These are phyloP conservation scores for Echria macrotheca DNA, from an alignment of 495 filamentous ascomycete species.

Conservation along the genomic window DNA sequence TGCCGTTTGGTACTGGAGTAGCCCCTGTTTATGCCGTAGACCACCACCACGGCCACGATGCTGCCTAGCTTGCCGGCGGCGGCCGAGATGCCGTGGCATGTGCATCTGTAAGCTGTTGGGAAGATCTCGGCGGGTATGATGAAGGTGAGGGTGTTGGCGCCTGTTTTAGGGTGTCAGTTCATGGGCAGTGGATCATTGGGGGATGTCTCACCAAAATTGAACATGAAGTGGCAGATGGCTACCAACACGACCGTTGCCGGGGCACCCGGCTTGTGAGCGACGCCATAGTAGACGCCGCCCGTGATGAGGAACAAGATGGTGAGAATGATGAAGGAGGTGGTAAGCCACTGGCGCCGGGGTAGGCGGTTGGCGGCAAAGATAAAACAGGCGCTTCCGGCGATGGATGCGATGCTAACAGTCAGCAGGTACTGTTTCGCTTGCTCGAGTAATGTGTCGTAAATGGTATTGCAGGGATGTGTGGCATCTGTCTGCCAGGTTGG, in stretches of 20 bases:
- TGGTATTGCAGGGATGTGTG: conserved; percentile 41
- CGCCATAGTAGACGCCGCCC: conserved; percentile 63
- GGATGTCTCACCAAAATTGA: conserved; percentile 80
- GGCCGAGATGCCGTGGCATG: conserved; percentile 81
- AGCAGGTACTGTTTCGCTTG: conserved; percentile 64
- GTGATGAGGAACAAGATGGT: conserved; percentile 71
- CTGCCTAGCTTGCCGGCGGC: conserved; percentile 80
- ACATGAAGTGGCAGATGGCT: conserved; percentile 75
- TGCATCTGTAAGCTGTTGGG: conserved; percentile 80
- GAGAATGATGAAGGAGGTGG: conserved; percentile 63
- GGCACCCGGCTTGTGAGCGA: conserved; percentile 28
- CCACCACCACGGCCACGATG: conserved; percentile 52
- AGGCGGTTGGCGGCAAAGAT: conserved; percentile 56
- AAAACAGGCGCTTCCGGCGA: conserved; percentile 43
- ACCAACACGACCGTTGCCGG: conserved; percentile 57
- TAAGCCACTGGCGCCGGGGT: conserved; percentile 39
- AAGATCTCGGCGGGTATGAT: conserved; percentile 88
- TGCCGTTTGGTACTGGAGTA: conserved; percentile 24
- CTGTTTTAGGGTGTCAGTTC: conserved; percentile 7
- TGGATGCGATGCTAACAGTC: conserved; percentile 62
- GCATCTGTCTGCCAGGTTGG: conserved; percentile 32
- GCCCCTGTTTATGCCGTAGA: conserved; percentile 40
- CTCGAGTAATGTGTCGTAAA: conserved; percentile 60
- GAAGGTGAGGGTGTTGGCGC: conserved; percentile 86
- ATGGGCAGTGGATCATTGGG: background rate